Percentiles rank a stretch among this genome's conserved stretches.
phyloP scores from a whole-genome alignment of 257 asterid species.

The Cynanchum wilfordii region DNA sequence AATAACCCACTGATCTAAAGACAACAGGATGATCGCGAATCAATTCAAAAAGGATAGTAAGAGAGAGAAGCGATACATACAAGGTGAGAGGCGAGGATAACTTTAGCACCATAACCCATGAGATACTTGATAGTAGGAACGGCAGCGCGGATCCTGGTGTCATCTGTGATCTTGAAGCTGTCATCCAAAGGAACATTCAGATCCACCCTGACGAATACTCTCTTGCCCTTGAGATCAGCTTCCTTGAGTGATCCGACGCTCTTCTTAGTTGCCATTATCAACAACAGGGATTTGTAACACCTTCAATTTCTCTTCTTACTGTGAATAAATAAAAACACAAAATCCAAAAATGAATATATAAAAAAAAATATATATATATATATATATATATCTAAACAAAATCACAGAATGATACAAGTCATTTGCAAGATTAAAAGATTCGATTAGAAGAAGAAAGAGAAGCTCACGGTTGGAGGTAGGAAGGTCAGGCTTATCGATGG shows the following conservation, averaged over 20 bases:
- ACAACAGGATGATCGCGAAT: neutral
- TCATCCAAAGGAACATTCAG: slow-evolving; percentile 92
- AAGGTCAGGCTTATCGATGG: neutral
- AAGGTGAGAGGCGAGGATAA: slow-evolving; percentile 79
- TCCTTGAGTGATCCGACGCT: slow-evolving; percentile 76
- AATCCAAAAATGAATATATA: neutral
- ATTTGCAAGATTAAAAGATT: neutral
- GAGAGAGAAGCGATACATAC: slow-evolving; percentile 27
- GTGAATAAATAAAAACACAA: too few relatives aligned
- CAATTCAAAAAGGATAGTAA: neutral
- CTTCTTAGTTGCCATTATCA: slow-evolving; percentile 74
- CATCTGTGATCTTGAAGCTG: slow-evolving; percentile 72
- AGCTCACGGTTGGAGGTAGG: neutral
- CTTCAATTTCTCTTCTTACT: neutral
- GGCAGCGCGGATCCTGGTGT: slow-evolving; percentile 77
- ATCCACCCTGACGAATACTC: slow-evolving; percentile 75
- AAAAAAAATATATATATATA: neutral
- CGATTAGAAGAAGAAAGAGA: neutral
- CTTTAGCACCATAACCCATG: slow-evolving; percentile 49
- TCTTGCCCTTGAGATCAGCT: slow-evolving; percentile 83
- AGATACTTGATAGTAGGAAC: slow-evolving; percentile 74
- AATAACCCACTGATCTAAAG: too few relatives aligned
- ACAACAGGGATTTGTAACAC: neutral
- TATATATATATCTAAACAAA: too few relatives aligned
- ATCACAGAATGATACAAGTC: neutral